Base-by-base conservation (phyloP, 2,329 filamentous ascomycete species). In the Ustilaginoidea virens region DNA sequence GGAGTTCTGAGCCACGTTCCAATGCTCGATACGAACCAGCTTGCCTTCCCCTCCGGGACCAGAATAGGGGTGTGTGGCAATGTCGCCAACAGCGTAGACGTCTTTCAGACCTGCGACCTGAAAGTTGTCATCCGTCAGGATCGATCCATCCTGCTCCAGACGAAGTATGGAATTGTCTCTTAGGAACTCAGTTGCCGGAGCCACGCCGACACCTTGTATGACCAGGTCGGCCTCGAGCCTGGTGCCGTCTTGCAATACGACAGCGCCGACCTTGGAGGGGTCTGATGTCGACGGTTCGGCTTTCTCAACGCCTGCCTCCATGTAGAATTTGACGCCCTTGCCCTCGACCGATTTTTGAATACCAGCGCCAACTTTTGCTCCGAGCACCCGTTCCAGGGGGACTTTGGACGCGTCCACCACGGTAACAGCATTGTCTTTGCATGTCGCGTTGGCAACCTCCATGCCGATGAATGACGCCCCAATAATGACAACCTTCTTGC, bases 401-500 rank as follows among this genome's bases (percentile, higher is more conserved):
- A 73, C 73, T 34, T 71, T 72, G 47, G 93, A 85, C 79, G 86
- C 87, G 21, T 90, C 90, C 14, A 98, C 63, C 23, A 96, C 73
- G 6, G 79, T 79, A 11, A 98, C 85, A 7, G 75, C 59, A 50
- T 98, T 92, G 43, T 79, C 78, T 42, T 78, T 79, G 25, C 69
- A 57, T 0, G 79, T 75, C 1, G 92, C 77, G 38, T 86, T 90
- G 36, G 80, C 87, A n/a, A 92, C 71, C 54, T 98, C 90, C 80
- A 98, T 92, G 23, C 90, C 90, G 46, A 98, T 98, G 54, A 98
- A 98, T 1, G 83, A 92, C 34, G 80, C 87, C 23, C 90, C 90
- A 30, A 98, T 65, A 10, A 98, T 66, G 26, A 93, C 83, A 39
- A 98, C 74, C 53, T 93, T 94, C 66, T 93, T 94, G 34, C 73